Conservation (phyloP, 441 rosid genomes). For the Francoa sonchifolia region DNA sequence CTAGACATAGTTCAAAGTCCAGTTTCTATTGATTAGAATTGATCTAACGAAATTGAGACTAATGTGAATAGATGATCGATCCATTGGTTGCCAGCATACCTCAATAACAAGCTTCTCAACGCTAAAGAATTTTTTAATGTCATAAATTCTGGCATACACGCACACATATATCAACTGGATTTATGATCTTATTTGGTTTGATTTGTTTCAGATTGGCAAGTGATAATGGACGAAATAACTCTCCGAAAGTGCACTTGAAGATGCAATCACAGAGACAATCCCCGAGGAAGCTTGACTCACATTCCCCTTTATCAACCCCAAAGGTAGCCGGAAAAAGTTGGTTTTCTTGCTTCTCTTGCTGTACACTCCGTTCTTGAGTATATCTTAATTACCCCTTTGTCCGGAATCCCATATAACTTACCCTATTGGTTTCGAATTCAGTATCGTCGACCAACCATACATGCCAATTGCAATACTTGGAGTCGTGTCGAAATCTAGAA, state of each 20-base stretch:
- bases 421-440: background rate
- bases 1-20: background rate
- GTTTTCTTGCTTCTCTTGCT: slow-evolving; percentile 52
- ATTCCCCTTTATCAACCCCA: slow-evolving; percentile 8
- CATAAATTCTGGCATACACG: background rate
- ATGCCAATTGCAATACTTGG: too few relatives aligned
- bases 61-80: too few relatives aligned
- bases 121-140: background rate
- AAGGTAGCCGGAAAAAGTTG: slow-evolving; percentile 18
- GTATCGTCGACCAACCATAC: background rate
- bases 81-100: too few relatives aligned
- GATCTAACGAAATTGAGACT: too few relatives aligned
- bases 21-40: background rate
- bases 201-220: slow-evolving; percentile 19
- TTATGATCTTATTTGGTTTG: background rate
- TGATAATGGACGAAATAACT: slow-evolving; percentile 9
- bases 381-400: background rate
- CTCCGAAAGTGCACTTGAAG: slow-evolving; percentile 6
- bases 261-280: slow-evolving; percentile 8
- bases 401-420: background rate
- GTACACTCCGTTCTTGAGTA: slow-evolving; percentile 17
- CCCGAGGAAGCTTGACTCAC: slow-evolving; percentile 12
- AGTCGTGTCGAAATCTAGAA: too few relatives aligned
- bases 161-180: background rate
- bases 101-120: too few relatives aligned